Evolutionary conservation across 495 filamentous ascomycete genomes (phyloP), one percentile per base, ranked within the genome.

Genomic region (Penicillium herquei): DNA sequence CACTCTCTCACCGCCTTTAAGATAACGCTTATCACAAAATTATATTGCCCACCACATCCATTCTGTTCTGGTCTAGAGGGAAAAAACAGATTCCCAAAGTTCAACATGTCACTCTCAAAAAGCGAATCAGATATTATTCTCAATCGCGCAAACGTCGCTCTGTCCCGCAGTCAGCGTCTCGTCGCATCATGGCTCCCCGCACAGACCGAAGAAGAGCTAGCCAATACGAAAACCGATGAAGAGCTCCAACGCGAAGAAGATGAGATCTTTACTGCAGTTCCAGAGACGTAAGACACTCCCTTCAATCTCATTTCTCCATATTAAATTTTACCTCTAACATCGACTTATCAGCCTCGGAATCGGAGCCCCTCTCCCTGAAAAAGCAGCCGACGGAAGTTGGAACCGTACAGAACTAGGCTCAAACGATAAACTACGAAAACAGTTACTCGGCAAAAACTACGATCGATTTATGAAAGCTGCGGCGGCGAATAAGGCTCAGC

Each of bases 101-200:
- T 39, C 14, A 16, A 53, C 14, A 77, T 74, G 73, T 64, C 73
- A 3, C 56, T 64, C 48, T 70, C 72, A 16, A 71, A 72, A 63
- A 54, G 42, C 21, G 72, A 78, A 64, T 72, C 77, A 30, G 77
- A 79, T 50, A 59, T 79, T 13, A 78, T 81, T 39, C 70, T 80
- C 35, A 81, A 79, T 59, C 70, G 75, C 41, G 75, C 78, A 10
- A 77, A 78, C 33, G 69, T 81, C 48, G 75, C 77, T 9, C 65
- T 81, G 11, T 73, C 78, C 32, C 76, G 75, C 45, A 78, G 75
- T 48, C 78, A 80, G 58, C 73, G 78, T 11, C 71, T 81, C 49
- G 73, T 81, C 50, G 68, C 76, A 52, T 80, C 78, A 51, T 81
- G 78, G 78, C 71, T 80, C 17, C 82, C 82, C 9, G 59, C 67